Evolutionary conservation across 2,329 filamentous ascomycete species (phyloP).

Genomic region (Lecanicillium sp.): DNA sequence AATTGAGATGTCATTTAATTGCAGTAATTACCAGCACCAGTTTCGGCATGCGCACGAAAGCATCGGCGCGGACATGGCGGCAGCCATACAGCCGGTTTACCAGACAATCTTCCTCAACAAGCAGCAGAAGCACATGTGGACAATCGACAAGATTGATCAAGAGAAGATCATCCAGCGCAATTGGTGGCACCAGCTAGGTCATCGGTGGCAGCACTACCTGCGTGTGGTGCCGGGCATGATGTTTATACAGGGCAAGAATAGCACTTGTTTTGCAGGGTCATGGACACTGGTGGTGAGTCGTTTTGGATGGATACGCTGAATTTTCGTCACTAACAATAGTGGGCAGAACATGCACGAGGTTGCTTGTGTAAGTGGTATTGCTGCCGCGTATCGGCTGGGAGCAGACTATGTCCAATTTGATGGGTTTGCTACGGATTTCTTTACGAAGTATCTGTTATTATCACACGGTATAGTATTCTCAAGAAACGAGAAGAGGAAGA

Average conservation of each 20-base stretch:
- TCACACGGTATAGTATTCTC: slow-evolving; percentile 35
- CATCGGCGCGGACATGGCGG: slow-evolving; percentile 10
- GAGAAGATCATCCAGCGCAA: slow-evolving; percentile 54
- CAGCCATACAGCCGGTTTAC: slow-evolving; percentile 53
- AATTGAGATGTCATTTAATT: slow-evolving; percentile 67
- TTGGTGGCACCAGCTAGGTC: slow-evolving; percentile 63
- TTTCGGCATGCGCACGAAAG: slow-evolving; percentile 37
- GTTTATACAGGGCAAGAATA: slow-evolving; percentile 59
- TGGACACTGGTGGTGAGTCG: slow-evolving; percentile 59
- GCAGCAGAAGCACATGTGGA: slow-evolving; percentile 47
- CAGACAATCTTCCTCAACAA: slow-evolving; percentile 63
- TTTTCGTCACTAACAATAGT: slow-evolving; percentile 18
- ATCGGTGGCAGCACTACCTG: slow-evolving; percentile 55
- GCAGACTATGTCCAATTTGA: slow-evolving; percentile 57
- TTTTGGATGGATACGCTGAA: no score
- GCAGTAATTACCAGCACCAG: slow-evolving; percentile 68
- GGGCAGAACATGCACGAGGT: slow-evolving; percentile 60
- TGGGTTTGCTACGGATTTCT: slow-evolving; percentile 39
- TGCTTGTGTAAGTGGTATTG: slow-evolving; percentile 63
- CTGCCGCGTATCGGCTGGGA: slow-evolving; percentile 61
- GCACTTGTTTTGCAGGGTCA: slow-evolving; percentile 55
- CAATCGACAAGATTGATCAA: slow-evolving; percentile 49
- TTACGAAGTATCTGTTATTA: slow-evolving; percentile 37
- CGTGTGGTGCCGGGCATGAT: slow-evolving; percentile 64
- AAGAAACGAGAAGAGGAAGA: slow-evolving; percentile 22